phyloP scores from a whole-genome alignment of 768 basidiomycete species.

The Suillus placidus region DNA sequence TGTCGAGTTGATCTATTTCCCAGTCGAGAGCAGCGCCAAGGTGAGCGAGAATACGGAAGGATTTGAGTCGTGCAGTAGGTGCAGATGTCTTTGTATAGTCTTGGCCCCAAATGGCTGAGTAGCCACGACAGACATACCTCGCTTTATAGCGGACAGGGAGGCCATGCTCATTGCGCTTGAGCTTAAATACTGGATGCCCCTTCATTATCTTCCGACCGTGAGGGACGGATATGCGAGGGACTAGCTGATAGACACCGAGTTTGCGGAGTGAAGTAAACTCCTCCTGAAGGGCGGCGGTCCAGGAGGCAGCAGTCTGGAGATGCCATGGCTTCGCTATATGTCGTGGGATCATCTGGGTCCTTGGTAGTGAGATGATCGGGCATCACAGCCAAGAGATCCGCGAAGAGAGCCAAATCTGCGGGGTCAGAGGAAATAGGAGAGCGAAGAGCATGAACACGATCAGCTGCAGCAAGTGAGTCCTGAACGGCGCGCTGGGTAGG shows the following conservation, averaged over 20 bases:
- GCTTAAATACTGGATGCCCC: slow-evolving; percentile 30
- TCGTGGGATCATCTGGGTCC: no score
- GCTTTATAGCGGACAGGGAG: slow-evolving; percentile 14
- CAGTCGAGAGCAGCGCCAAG: neutral
- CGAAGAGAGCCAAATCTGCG: no score
- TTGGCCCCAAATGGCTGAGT: slow-evolving; percentile 40
- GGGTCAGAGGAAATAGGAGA: no score
- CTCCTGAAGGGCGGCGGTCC: slow-evolving; percentile 4
- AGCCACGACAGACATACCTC: slow-evolving; percentile 35
- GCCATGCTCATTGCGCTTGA: slow-evolving; percentile 31
- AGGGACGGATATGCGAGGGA: slow-evolving; percentile 13
- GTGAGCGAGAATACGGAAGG: slow-evolving; percentile 32
- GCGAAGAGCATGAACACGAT: no score
- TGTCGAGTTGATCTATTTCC: no score
- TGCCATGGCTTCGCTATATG: no score
- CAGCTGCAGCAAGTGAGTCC: no score
- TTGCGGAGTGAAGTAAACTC: neutral
- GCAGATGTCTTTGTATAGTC: slow-evolving; percentile 47
- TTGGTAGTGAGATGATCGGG: no score
- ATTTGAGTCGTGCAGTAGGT: slow-evolving; percentile 42
- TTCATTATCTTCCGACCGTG: slow-evolving; percentile 22
- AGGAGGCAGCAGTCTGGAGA: no score
- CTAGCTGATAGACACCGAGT: slow-evolving; percentile 3
- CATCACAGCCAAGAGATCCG: no score
- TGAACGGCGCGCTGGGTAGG: no score